Evolutionary conservation across 306 rosid species (phyloP).

Genomic region (Prunus kanzakura): DNA sequence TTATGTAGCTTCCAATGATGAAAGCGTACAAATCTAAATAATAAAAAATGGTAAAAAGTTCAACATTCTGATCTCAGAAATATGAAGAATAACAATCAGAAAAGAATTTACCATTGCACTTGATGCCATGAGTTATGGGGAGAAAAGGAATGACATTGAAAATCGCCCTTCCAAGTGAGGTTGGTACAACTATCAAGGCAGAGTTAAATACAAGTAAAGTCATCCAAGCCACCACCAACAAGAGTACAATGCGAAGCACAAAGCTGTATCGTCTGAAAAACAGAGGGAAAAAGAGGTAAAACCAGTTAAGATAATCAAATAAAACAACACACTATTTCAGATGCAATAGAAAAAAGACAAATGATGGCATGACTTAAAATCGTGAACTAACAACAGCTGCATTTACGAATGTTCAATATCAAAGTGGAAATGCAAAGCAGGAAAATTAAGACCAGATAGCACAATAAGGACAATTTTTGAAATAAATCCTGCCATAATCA

Average conservation of each 20-base stretch:
- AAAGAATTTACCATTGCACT: constrained; percentile 80
- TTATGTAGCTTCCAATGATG: constrained; percentile 90
- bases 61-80: constrained; percentile 10
- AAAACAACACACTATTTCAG: background rate
- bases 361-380: background rate
- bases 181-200: constrained; percentile 86
- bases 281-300: constrained; percentile 1
- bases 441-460: background rate
- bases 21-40: constrained; percentile 82
- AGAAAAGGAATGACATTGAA: constrained; percentile 91
- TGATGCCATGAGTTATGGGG: constrained; percentile 95
- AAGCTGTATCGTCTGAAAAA: constrained; percentile 70
- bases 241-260: constrained; percentile 82
- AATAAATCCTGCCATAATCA: no score
- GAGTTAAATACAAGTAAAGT: constrained; percentile 93
- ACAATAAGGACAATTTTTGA: background rate
- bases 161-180: constrained; percentile 79
- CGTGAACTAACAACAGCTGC: background rate
- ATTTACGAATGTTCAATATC: background rate
- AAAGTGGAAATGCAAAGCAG: background rate
- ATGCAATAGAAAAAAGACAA: background rate
- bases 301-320: background rate
- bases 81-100: background rate
- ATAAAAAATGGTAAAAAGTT: constrained; percentile 20
- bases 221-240: constrained; percentile 98